Evolutionary conservation across 2,329 filamentous ascomycete genomes (phyloP), one percentile per base, ranked within the genome.

Genomic region (Purpureocillium takamizusanense): DNA sequence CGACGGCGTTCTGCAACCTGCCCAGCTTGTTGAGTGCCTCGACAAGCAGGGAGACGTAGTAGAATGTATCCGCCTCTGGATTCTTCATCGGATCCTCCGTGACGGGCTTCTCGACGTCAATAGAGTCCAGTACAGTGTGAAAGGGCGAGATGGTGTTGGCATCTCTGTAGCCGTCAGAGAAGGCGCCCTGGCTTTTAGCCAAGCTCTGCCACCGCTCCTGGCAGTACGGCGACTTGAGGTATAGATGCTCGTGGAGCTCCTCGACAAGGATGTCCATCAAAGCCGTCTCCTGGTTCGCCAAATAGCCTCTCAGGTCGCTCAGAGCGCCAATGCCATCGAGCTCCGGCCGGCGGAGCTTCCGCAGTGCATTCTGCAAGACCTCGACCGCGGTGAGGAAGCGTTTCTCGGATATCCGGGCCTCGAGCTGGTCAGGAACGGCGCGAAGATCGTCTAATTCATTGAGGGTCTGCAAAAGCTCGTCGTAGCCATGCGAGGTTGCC

Each of bases 181-280:
- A 66, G 3, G 67, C 65, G 35, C 76, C 70, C 46, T 85, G 81
- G 29, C 73, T 75, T 50, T 82, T 83, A 29, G 81, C 74, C 42
- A 94, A 77, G 42, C 75, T 76, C 60, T 94, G 94, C 92, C 92
- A 98, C 48, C 92, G 74, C 56, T 95, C 87, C 56, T 95, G 88
- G 55, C 90, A 97, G 57, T 98, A 98, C 0, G 90, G 92, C 4
- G 90, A 97, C 58, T 97, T 97, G 30, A 98, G 77, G 56, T 98
- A 98, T 4, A 98, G 72, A 62, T 98, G 92, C 57, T 94, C 92
- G 56, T 98, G 92, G 27, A 98, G 70, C 60, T 98, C 92, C 57
- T 98, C 92, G n/a, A 97, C 81, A 40, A 98, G 60, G 38, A 97
- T 97, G 54, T 98, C 92, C 54, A 90, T 90, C 46, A 98, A 66